These are phyloP conservation scores for Cornus kousa DNA, from an alignment of 148 eudicot genomes.

Conservation along the genomic window DNA sequence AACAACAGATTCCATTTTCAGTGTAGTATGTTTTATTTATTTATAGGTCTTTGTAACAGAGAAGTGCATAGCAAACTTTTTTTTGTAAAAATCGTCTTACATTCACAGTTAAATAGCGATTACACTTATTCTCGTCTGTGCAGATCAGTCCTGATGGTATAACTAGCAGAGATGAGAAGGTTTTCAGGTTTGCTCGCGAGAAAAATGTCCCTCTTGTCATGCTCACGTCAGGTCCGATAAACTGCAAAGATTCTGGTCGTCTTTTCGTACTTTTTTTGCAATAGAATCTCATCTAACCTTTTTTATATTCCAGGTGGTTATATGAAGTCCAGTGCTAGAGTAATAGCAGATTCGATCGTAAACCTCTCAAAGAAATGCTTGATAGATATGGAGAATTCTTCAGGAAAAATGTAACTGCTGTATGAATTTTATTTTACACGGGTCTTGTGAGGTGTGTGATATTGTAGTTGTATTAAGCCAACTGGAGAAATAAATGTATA, in stretches of 20 bases:
- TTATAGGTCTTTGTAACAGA: not conserved
- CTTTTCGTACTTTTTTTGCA: not conserved
- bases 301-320: slow-evolving; percentile 65
- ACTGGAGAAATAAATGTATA: not conserved
- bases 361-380: slow-evolving; percentile 72
- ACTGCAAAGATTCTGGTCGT: not conserved
- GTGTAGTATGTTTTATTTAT: too few species aligned
- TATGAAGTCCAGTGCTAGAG: slow-evolving; percentile 89
- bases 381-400: slow-evolving; percentile 23
- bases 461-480: not conserved
- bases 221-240: slow-evolving; percentile 80
- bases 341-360: slow-evolving; percentile 81
- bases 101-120: not conserved
- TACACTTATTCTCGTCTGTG: not conserved
- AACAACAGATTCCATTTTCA: too few species aligned
- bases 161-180: slow-evolving; percentile 75
- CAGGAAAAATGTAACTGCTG: not conserved
- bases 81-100: not conserved
- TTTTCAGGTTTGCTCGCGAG: slow-evolving; percentile 73
- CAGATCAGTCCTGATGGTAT: slow-evolving; percentile 92
- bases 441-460: too few species aligned
- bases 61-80: not conserved
- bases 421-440: too few species aligned
- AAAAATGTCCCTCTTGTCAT: slow-evolving; percentile 72
- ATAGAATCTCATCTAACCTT: not conserved